These are phyloP conservation scores for Ichthyophthirius multifiliis DNA, from an alignment of 169 alveolate species.

Conservation along the genomic window DNA sequence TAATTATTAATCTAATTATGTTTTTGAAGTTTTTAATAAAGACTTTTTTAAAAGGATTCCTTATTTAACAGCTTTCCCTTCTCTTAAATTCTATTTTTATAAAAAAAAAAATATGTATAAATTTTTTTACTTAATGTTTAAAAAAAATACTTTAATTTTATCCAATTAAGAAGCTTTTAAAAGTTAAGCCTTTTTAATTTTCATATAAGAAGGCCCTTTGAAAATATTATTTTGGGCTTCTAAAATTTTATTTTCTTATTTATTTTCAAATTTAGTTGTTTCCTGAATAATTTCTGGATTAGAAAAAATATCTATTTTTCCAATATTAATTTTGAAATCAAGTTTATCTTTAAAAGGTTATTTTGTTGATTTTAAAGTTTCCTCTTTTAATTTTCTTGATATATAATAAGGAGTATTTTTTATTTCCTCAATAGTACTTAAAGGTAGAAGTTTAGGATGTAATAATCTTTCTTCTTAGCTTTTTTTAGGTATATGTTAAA, in stretches of 20 bases:
- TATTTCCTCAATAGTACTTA: background rate
- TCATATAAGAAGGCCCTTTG: background rate
- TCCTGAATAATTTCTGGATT: slow-evolving; percentile 12
- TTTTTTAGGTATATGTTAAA: slow-evolving; percentile 8
- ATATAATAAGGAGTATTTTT: background rate
- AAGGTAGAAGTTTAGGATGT: background rate
- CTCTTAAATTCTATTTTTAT: slow-evolving; percentile 1
- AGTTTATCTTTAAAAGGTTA: background rate
- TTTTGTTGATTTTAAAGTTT: background rate
- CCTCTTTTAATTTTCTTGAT: background rate
- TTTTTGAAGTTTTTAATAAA: background rate
- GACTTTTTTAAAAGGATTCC: slow-evolving; percentile 6
- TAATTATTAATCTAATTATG: background rate
- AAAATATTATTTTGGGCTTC: background rate
- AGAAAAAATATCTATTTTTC: background rate
- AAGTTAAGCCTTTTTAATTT: background rate
- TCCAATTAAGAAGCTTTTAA: background rate
- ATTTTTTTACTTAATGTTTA: too few species aligned
- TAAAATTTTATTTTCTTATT: background rate
- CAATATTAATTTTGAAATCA: background rate
- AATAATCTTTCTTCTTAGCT: background rate
- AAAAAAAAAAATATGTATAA: too few species aligned
- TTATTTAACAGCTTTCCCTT: slow-evolving; percentile 1
- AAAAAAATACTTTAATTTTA: slow-evolving; percentile 7
- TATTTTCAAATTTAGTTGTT: background rate